Evolutionary conservation across 179 eudicot genomes (phyloP).

Genomic region (Pouteria campechiana): DNA sequence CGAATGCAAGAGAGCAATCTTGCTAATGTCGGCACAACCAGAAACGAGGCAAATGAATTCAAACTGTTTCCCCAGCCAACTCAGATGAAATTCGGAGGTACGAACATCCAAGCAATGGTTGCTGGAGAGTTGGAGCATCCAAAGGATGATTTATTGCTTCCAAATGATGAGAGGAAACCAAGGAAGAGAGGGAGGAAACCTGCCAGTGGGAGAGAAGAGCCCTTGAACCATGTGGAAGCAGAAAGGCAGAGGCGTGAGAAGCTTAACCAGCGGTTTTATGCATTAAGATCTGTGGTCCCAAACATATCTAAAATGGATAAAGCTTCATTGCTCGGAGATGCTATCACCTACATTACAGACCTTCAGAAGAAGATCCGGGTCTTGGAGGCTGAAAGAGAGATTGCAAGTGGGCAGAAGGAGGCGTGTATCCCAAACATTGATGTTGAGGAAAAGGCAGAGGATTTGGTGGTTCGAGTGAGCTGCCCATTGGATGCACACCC

Average conservation of each 20-base stretch:
- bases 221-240: slow-evolving; percentile 72
- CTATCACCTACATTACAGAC: slow-evolving; percentile 69
- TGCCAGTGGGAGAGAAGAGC: slow-evolving; percentile 69
- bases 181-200: slow-evolving; percentile 79
- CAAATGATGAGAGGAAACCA: slow-evolving; percentile 39
- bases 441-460: slow-evolving; percentile 51
- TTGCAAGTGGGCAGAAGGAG: slow-evolving; percentile 21
- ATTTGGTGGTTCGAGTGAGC: slow-evolving; percentile 53
- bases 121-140: slow-evolving; percentile 23
- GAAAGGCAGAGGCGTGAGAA: slow-evolving; percentile 84
- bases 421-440: slow-evolving; percentile 41
- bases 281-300: slow-evolving; percentile 75
- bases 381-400: slow-evolving; percentile 51
- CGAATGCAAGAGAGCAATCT: no score
- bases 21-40: no score
- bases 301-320: slow-evolving; percentile 87
- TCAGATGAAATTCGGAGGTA: slow-evolving; percentile 8
- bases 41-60: slow-evolving; percentile 33
- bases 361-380: slow-evolving; percentile 50
- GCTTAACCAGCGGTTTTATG: slow-evolving; percentile 77
- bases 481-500: slow-evolving; percentile 78
- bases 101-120: slow-evolving; percentile 15
- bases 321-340: slow-evolving; percentile 76
- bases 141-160: slow-evolving; percentile 24
- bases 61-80: slow-evolving; percentile 36